These are phyloP conservation scores for Periconia macrospinosa DNA, from an alignment of 2,329 filamentous ascomycete species.

Conservation along the genomic window DNA sequence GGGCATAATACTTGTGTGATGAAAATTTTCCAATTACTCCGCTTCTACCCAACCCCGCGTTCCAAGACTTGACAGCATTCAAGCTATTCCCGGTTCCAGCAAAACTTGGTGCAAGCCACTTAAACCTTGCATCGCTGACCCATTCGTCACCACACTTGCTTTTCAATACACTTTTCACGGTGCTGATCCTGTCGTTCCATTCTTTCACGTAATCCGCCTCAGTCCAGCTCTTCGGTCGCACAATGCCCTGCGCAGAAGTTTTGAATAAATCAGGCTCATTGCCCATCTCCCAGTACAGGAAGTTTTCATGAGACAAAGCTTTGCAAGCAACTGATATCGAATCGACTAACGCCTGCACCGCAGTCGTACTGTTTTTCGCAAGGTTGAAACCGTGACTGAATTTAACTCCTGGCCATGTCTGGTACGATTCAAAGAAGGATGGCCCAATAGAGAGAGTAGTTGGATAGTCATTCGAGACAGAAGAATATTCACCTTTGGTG, in stretches of 20 bases:
- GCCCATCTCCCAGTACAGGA: conserved; percentile 64
- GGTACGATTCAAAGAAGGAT: conserved; percentile 65
- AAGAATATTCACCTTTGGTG: conserved; percentile 57
- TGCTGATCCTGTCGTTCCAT: conserved; percentile 59
- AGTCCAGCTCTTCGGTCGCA: conserved; percentile 57
- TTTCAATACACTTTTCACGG: conserved; percentile 51
- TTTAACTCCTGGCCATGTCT: conserved; percentile 57
- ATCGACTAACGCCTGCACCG: conserved; percentile 55
- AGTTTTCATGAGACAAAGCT: conserved; percentile 53
- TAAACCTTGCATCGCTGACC: conserved; percentile 44
- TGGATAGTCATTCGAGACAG: conserved; percentile 61
- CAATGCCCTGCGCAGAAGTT: conserved; percentile 54
- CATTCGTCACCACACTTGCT: conserved; percentile 55
- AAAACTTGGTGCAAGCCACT: conserved; percentile 62
- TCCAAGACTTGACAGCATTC: conserved; percentile 55
- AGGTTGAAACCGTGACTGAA: conserved; percentile 67
- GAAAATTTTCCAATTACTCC: conserved; percentile 57
- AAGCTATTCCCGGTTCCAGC: conserved; percentile 56
- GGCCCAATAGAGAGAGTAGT: conserved; percentile 63
- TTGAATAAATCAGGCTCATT: conserved; percentile 66
- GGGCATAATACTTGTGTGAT: conserved; percentile 58
- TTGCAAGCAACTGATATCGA: conserved; percentile 62
- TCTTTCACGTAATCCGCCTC: conserved; percentile 60
- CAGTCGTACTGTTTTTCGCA: conserved; percentile 51
- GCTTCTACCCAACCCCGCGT: conserved; percentile 56